Evolutionary conservation across 768 basidiomycete genomes (phyloP).

Genomic region (Boletus subcaerulescens): DNA sequence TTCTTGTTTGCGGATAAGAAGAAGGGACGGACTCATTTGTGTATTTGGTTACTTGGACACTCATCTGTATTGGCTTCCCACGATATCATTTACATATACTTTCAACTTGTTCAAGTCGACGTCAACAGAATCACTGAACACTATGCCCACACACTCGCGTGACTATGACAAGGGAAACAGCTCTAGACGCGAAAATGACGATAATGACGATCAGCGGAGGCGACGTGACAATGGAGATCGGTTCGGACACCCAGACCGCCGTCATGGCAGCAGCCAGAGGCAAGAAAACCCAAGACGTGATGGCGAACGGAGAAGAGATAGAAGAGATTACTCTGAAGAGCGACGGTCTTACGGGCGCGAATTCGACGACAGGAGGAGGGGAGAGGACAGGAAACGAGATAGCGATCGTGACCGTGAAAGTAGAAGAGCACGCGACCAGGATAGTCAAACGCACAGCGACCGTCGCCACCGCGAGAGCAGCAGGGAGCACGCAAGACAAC

Average conservation of each 20-base stretch:
- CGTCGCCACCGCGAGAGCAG: slow-evolving; percentile 22
- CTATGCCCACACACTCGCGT: slow-evolving; percentile 18
- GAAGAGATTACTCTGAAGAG: slow-evolving; percentile 15
- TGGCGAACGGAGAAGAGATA: slow-evolving; percentile 20
- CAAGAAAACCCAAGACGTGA: slow-evolving; percentile 20
- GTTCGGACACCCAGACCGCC: slow-evolving; percentile 12
- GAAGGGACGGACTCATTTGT: neutral
- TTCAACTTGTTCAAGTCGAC: neutral
- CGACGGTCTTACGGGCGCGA: slow-evolving; percentile 20
- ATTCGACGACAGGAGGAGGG: slow-evolving; percentile 18
- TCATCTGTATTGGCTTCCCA: slow-evolving; percentile 16
- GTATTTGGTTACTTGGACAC: neutral
- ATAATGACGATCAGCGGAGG: slow-evolving; percentile 8
- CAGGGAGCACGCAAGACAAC: slow-evolving; percentile 30
- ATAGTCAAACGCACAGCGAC: slow-evolving; percentile 36
- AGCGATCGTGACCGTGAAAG: slow-evolving; percentile 12
- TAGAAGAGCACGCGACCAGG: slow-evolving; percentile 25
- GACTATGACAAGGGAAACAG: slow-evolving; percentile 9
- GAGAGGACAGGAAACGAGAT: slow-evolving; percentile 10
- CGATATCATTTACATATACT: neutral
- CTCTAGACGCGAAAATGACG: slow-evolving; percentile 13
- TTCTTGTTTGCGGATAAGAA: neutral
- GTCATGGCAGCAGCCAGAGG: slow-evolving; percentile 10
- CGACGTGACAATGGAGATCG: slow-evolving; percentile 8
- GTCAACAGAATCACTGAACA: neutral